A percentile compares a stretch with the other conserved stretches of the same genome.
Evolutionary conservation across 169 alveolate species (phyloP).

Genomic region (Plasmodium gallinaceum): DNA sequence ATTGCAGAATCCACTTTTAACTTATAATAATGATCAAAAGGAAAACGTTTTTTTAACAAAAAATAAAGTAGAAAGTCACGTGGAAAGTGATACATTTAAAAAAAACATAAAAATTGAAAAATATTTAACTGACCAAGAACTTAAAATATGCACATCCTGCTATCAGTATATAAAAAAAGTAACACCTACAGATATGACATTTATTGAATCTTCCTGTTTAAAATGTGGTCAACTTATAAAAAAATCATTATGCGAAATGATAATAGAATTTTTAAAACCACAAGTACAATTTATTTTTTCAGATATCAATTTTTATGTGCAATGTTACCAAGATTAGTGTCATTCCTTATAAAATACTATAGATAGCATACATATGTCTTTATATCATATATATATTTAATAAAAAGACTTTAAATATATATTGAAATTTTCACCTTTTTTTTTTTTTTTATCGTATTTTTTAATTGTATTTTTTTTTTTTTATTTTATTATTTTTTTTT

Average conservation of each 20-base stretch:
- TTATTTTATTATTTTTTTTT: too few species aligned
- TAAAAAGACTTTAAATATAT: neutral
- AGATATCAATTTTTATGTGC: constrained; percentile 70
- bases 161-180: constrained; percentile 53
- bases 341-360: too few species aligned
- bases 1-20: neutral
- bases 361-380: neutral
- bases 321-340: constrained; percentile 48
- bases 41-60: constrained; percentile 12
- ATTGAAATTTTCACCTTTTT: neutral
- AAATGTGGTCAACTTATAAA: constrained; percentile 56
- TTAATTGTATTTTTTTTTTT: neutral
- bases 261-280: constrained; percentile 64
- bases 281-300: constrained; percentile 69
- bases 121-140: constrained; percentile 7
- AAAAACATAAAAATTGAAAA: constrained; percentile 17
- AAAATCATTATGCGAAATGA: constrained; percentile 62
- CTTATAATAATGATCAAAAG: constrained; percentile 5
- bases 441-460: constrained; percentile 1
- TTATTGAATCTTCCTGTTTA: constrained; percentile 40
- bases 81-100: neutral
- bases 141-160: constrained; percentile 62
- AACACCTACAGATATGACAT: neutral
- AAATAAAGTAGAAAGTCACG: neutral
- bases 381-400: neutral